These are phyloP conservation scores for Diplodia intermedia DNA, from an alignment of 2,329 filamentous ascomycete species.

Conservation along the genomic window DNA sequence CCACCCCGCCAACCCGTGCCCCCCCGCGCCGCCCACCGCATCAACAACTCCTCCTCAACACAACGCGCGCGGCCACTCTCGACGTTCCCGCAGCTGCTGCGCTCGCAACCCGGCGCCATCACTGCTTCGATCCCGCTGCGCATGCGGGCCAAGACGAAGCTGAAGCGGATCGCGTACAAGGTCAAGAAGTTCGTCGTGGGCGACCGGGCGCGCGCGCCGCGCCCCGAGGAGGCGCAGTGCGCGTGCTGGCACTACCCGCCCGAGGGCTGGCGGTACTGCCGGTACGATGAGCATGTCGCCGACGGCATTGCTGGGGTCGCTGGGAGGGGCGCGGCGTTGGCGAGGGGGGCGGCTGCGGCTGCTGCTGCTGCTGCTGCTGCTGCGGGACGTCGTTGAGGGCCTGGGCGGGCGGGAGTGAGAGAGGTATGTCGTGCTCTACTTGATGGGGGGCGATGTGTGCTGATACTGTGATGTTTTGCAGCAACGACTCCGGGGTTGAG, in stretches of 20 bases:
- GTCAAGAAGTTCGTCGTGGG: background rate
- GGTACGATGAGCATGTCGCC: constrained; percentile 2
- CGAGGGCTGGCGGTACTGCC: constrained; percentile 11
- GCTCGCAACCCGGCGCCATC: background rate
- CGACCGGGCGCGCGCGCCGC: background rate
- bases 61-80: background rate
- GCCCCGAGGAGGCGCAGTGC: constrained; percentile 5
- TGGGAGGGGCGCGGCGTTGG: background rate
- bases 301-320: background rate
- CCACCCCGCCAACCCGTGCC: background rate
- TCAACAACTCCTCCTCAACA: background rate
- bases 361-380: too few species aligned
- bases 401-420: too few species aligned
- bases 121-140: too few species aligned
- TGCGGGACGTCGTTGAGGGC: too few species aligned
- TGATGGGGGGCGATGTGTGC: too few species aligned
- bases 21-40: background rate
- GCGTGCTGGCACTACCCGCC: constrained; percentile 8
- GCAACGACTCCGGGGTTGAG: too few species aligned
- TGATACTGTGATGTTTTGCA: too few species aligned
- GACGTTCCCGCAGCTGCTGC: background rate
- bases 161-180: background rate
- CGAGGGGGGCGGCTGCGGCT: too few species aligned
- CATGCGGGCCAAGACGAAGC: background rate
- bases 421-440: too few species aligned